Percentiles rank a stretch among this genome's conserved stretches.
Conservation (phyloP, 2,329 filamentous ascomycete species). For the Colletotrichum cereale region DNA sequence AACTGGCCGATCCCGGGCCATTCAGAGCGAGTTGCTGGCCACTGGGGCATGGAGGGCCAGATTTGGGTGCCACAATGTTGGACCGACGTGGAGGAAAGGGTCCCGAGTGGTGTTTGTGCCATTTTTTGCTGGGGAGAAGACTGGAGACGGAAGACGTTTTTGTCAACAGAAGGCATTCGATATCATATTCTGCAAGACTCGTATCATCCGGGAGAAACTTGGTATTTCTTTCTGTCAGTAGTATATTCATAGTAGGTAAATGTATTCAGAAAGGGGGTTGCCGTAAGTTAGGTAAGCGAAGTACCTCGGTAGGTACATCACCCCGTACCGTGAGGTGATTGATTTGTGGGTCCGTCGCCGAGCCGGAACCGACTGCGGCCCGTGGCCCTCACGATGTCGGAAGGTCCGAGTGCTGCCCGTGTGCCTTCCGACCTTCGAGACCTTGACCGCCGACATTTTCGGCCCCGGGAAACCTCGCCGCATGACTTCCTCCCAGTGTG, state of each 20-base stretch:
- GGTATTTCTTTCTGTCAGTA: too few relatives aligned
- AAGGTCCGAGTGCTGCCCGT: not conserved
- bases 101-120: not conserved
- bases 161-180: not conserved
- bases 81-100: conserved; percentile 17
- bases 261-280: too few relatives aligned
- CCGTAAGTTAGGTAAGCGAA: not conserved
- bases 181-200: too few relatives aligned
- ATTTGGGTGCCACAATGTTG: not conserved
- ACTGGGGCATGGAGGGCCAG: not conserved
- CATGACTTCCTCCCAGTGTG: not conserved
- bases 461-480: not conserved
- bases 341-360: not conserved
- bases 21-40: not conserved
- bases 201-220: not conserved
- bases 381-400: not conserved
- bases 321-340: too few relatives aligned
- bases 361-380: not conserved
- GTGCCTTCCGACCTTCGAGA: not conserved
- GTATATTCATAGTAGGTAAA: too few relatives aligned
- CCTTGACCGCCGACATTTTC: not conserved
- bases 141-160: not conserved
- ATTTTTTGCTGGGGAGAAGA: conserved; percentile 18
- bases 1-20: conserved; percentile 13
- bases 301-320: too few relatives aligned